These are phyloP conservation scores for Sporothrix brunneoviolacea DNA, from an alignment of 2,329 filamentous ascomycete genomes.

Conservation along the genomic window DNA sequence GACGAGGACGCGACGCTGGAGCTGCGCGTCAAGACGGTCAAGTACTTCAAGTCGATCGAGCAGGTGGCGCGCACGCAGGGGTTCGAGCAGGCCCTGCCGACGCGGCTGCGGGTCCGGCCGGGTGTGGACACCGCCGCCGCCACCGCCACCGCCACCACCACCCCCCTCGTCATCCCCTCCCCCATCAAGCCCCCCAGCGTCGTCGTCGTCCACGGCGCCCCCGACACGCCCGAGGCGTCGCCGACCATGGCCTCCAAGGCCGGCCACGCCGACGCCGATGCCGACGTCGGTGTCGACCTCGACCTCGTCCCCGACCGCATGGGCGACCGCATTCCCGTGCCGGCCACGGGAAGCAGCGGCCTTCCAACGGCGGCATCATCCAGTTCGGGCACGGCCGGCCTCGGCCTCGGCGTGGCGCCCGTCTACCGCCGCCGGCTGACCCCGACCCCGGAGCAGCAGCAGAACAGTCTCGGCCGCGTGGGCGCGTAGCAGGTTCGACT, in stretches of 20 bases:
- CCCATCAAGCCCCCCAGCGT: constrained; percentile 14
- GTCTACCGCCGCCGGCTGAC: constrained; percentile 33
- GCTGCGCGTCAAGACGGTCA: constrained; percentile 59
- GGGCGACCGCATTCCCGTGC: constrained; percentile 49
- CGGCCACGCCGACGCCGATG: background rate
- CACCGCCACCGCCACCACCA: constrained; percentile 16
- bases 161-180: constrained; percentile 12
- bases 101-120: constrained; percentile 45
- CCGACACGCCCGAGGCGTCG: constrained; percentile 25
- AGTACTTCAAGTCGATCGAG: constrained; percentile 58
- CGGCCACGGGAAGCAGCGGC: too few species aligned
- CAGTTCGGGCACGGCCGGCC: constrained; percentile 19
- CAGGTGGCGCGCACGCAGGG: constrained; percentile 42
- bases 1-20: constrained; percentile 65
- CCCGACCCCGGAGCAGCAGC: constrained; percentile 42
- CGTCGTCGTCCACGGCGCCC: constrained; percentile 33
- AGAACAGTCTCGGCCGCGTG: constrained; percentile 16
- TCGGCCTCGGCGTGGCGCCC: constrained; percentile 14
- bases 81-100: constrained; percentile 42
- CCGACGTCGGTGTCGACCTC: constrained; percentile 31
- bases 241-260: constrained; percentile 43
- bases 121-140: constrained; percentile 34
- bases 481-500: background rate
- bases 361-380: too few species aligned
- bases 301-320: constrained; percentile 58